Evolutionary conservation across 2,329 filamentous ascomycete species (phyloP), one percentile per base, ranked within the genome.

Genomic region (Penicillium aurantiogriseum): DNA sequence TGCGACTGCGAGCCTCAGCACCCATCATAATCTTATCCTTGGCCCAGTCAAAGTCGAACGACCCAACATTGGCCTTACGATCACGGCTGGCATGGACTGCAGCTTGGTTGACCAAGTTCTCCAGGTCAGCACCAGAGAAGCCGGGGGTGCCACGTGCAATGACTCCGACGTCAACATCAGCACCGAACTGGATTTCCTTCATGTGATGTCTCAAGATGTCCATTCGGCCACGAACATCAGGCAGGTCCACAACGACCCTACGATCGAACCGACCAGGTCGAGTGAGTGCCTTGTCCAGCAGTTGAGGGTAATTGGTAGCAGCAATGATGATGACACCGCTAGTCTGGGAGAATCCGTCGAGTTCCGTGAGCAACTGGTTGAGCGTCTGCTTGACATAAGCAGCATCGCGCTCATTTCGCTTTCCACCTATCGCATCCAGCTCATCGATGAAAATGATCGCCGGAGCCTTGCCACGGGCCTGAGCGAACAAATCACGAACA

Each of bases 1-100:
- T 85, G 77, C 93, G 91, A 65, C 88, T 96, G 73, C 88, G 90
- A 71, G 88, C 87, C 78, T 99, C 94, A 2, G 93, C 90, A 38
- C 94, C 94, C 91, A 99, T 96, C 74, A 96, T 88, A 53, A 99
- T 90, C 78, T 94, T 94, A 79, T 99, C 94, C 77, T 96, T 97
- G 56, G 94, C 94, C 92, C 93, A 99, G 67, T 97, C 92, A 63
- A 97, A 88, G 70, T 97, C 92, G 35, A 83, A 77, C 74, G 91
- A 88, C 13, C 84, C 83, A 52, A 99, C 90, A 45, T 88, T 83
- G 58, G 81, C 81, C 39, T 89, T 84, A 77, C 92, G 94, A 65
- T 90, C 84, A 73, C 94, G 91, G 69, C 91, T 96, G n/a, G 94
- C 94, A 69, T 89, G 91, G 43, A 99, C 88, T 23, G 94, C 94